These are phyloP conservation scores for Coemansia sp. DNA, from an alignment of 192 early-diverging fungal genomes.

Conservation along the genomic window DNA sequence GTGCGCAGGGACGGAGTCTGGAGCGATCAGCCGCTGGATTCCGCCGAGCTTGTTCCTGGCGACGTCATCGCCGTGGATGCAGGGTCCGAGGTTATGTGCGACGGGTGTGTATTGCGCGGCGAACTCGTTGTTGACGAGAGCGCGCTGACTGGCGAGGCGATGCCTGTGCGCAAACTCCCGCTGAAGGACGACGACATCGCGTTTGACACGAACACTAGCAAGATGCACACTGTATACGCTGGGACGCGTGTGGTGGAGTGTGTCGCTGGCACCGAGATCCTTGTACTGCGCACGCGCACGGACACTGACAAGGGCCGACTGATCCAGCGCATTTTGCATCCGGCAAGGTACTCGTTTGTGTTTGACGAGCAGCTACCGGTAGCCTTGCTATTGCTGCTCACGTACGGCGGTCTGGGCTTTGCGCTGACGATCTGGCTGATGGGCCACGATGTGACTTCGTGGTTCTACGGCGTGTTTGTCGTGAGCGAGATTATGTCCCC, in stretches of 20 bases:
- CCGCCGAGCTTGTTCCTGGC: conserved; percentile 67
- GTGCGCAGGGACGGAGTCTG: conserved; percentile 66
- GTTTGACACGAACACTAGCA: conserved; percentile 41
- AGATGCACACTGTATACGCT: conserved; percentile 65
- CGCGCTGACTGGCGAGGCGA: conserved; percentile 76
- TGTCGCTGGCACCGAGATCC: conserved; percentile 57
- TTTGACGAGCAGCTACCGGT: conserved; percentile 80
- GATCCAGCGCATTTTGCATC: conserved; percentile 78
- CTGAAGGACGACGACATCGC: conserved; percentile 56
- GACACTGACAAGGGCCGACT: conserved; percentile 68
- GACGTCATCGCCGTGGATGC: conserved; percentile 59
- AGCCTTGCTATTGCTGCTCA: conserved; percentile 63
- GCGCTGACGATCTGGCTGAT: conserved; percentile 60
- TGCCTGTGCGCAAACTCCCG: conserved; percentile 76
- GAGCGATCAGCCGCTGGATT: conserved; percentile 42
- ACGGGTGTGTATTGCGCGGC: conserved; percentile 68
- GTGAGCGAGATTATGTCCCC: conserved; percentile 71
- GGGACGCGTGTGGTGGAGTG: conserved; percentile 71
- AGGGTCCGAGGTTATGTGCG: conserved; percentile 61
- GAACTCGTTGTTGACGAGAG: conserved; percentile 75
- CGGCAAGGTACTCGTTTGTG: conserved; percentile 67
- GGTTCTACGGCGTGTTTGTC: conserved; percentile 76
- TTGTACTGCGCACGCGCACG: conserved; percentile 67
- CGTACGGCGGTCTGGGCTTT: conserved; percentile 68
- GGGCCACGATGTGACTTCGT: conserved; percentile 64